Base-by-base conservation (phyloP, 2,329 filamentous ascomycete genomes). In the Pseudogymnoascus sp. region DNA sequence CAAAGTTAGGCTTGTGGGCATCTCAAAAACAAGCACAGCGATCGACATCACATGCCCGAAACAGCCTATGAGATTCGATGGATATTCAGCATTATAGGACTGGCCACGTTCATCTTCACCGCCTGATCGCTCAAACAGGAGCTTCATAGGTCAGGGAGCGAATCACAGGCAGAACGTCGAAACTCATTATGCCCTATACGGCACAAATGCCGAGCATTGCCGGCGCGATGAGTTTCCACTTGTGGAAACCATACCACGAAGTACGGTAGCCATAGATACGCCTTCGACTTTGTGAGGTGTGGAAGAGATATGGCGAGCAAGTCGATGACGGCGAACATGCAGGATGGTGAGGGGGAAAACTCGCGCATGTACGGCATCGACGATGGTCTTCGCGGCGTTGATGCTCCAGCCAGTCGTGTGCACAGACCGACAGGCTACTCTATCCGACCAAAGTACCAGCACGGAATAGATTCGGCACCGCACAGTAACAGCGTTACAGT, bases 11-110 rank as follows among this genome's bases (percentile, higher is more conserved):
- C 25, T 11, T 56, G 50, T 56, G 50, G 50, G n/a, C 25, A 56
- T 18, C 50, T 56, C 28, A 18, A 18, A 53, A 56, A 56, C 50
- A 56, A 56, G 50, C 28, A 56, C 50, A 31, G 28, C 28, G 50
- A 56, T 56, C 50, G 50, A 56, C 50, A 56, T 56, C 50, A 56
- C 50, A 56, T 56, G 50, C n/a, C 46, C n/a, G 23, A 53, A 53
- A 25, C 23, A 56, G 50, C 50, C 50, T 36, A 56, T 56, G 50
- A 11, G 50, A 56, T 56, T 56, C 50, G 28, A 36, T 21, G 50
- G 50, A 21, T 34, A 56, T 34, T 21, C 28, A 34, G 50, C n/a
- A 34, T 56, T 56, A 31, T 56, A 34, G 50, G 28, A 56, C 16
- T 36, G 28, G 50, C 50, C 28, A 56, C 4, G 50, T 18, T 21